phyloP scores from a whole-genome alignment of 225 moss, liverwort and hornwort species.

The Sphagnum tenellum region DNA sequence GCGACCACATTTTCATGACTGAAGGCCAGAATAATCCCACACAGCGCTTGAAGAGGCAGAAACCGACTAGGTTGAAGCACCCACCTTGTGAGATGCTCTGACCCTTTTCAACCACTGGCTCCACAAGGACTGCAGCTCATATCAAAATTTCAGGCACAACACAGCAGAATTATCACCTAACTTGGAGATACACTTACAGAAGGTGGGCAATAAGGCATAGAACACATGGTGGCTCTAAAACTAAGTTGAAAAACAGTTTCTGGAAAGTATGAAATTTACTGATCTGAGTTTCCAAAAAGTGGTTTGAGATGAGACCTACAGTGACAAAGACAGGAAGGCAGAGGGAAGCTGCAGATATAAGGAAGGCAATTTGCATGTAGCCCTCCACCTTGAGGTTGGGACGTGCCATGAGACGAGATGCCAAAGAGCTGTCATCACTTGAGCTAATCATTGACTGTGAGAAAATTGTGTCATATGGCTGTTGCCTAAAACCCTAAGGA shows the following conservation, averaged over 20 bases:
- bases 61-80: constrained; percentile 70
- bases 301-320: constrained; percentile 18
- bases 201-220: too few species aligned
- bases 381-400: constrained; percentile 77
- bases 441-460: too few species aligned
- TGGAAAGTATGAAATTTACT: too few species aligned
- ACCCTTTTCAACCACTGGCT: constrained; percentile 25
- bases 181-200: too few species aligned
- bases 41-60: constrained; percentile 89
- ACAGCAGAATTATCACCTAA: too few species aligned
- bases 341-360: constrained; percentile 64
- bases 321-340: constrained; percentile 82
- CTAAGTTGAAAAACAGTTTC: too few species aligned
- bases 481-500: too few species aligned
- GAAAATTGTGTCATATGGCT: too few species aligned
- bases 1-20: constrained; percentile 98
- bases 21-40: constrained; percentile 99
- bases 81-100: constrained; percentile 53
- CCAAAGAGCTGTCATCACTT: constrained; percentile 67
- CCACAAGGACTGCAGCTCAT: constrained; percentile 16
- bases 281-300: neutral
- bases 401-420: constrained; percentile 75
- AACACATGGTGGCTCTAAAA: too few species aligned
- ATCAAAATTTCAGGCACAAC: too few species aligned
- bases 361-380: constrained; percentile 92